A percentile compares a stretch with the other conserved stretches of the same genome.
phyloP scores from a whole-genome alignment of 352 stramenopile genomes.

The Pythium rhizo-oryzae region DNA sequence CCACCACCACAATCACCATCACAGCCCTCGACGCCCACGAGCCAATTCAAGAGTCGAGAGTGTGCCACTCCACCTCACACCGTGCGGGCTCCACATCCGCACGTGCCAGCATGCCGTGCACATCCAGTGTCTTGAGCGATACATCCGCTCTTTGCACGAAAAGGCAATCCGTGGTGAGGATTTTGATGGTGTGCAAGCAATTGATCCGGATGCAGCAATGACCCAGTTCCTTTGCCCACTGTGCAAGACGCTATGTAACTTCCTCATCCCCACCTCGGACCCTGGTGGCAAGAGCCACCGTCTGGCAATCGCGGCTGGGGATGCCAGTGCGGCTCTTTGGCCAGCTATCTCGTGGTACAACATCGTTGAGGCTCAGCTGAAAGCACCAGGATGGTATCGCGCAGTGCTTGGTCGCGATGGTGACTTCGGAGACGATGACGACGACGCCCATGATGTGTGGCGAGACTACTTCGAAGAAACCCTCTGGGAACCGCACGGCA shows the following conservation, averaged over 20 bases:
- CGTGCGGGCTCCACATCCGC: constrained; percentile 80
- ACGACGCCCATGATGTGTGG: constrained; percentile 75
- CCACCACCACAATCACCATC: constrained; percentile 48
- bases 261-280: constrained; percentile 83
- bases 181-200: constrained; percentile 88
- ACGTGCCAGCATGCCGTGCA: constrained; percentile 89
- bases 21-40: constrained; percentile 48
- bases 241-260: constrained; percentile 93
- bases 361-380: constrained; percentile 66
- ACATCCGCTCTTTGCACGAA: constrained; percentile 85
- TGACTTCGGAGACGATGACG: constrained; percentile 47
- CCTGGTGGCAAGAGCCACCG: constrained; percentile 25
- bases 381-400: constrained; percentile 69
- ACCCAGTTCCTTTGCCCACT: constrained; percentile 92
- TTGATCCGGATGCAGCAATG: constrained; percentile 88
- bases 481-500: constrained; percentile 86
- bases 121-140: constrained; percentile 85
- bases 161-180: constrained; percentile 89
- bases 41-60: constrained; percentile 51
- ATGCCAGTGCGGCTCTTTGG: constrained; percentile 21
- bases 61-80: constrained; percentile 73
- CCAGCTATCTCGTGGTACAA: constrained; percentile 40
- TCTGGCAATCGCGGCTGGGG: not conserved
- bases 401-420: constrained; percentile 72
- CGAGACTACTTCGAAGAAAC: constrained; percentile 89